Evolutionary conservation across 2,329 filamentous ascomycete genomes (phyloP), one percentile per base, ranked within the genome.

Genomic region (Pseudomassariella vexata): DNA sequence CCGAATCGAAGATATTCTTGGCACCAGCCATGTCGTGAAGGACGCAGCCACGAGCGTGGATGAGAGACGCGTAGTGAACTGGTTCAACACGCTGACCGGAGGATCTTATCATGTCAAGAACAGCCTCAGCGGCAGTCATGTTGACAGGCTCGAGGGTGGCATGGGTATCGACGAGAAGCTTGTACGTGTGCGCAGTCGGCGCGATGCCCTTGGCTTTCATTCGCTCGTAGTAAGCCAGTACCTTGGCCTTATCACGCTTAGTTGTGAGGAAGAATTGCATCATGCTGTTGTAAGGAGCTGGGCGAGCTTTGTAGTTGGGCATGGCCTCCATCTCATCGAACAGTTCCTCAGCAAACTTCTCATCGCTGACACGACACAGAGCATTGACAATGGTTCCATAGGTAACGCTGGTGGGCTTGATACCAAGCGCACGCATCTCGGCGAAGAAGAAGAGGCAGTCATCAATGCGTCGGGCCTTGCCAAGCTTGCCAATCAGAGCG

Each of bases 301-400:
- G 89, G 8, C 92, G 83, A 24, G 92, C 87, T 70, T 95, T 96
- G 76, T 98, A 98, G 68, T 98, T 98, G 36, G 88, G 83, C 82
- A 94, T 95, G 28, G 82, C 79, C 67, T 98, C 92, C 92, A 98
- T 98, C 66, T 98, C 92, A 53, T 96, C 88, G 53, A 98, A 98
- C 48, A 96, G 78, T 61, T 96, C 88, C 54, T 95, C 92, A 18
- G 92, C 92, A 56, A 95, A 95, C 54, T 90, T 94, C 65, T 96
- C 90, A 48, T 98, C 92, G 46, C 88, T 95, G 35, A 96, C 92
- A 48, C 92, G 85, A 71, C 89, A 95, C 10, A 98, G 76, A 16
- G 92, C 92, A 49, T 98, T 98, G 63, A 98, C 90, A 49, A 98
- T 89, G 9, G 92, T 98, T 41, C 92, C 92, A 50, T 98, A 98